Percentiles rank a stretch among this genome's conserved stretches.
Conservation (phyloP, 345 rosid species). For the Hibiscus tridactylites region DNA sequence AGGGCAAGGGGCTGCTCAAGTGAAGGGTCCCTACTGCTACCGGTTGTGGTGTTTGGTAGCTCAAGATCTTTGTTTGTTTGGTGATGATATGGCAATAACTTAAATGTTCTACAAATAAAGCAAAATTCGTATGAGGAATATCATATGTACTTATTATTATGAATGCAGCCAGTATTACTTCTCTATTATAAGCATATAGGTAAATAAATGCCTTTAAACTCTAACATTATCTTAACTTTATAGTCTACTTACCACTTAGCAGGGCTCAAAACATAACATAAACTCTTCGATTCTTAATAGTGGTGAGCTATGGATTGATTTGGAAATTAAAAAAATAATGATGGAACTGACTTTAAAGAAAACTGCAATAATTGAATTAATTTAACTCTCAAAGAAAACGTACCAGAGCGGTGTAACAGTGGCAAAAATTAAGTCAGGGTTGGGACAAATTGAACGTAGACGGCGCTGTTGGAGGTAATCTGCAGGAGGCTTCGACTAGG, state of each 20-base stretch:
- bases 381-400: too few species aligned
- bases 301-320: too few species aligned
- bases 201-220: too few species aligned
- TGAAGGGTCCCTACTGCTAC: neutral
- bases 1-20: conserved; percentile 40
- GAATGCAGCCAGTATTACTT: neutral
- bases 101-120: neutral
- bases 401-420: too few species aligned
- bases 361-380: neutral
- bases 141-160: neutral
- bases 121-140: neutral
- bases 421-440: too few species aligned
- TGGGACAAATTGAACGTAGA: too few species aligned
- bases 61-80: neutral
- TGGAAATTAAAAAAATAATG: too few species aligned
- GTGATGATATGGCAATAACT: neutral
- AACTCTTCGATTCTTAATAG: neutral
- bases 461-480: too few species aligned
- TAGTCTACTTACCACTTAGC: neutral
- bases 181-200: neutral
- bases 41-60: neutral
- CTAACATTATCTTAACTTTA: neutral
- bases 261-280: neutral
- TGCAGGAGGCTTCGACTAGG: too few species aligned
- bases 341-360: neutral